Evolutionary conservation across 1,284 basidiomycete genomes (phyloP).

Genomic region (Cutaneotrichosporon cyanovorans): DNA sequence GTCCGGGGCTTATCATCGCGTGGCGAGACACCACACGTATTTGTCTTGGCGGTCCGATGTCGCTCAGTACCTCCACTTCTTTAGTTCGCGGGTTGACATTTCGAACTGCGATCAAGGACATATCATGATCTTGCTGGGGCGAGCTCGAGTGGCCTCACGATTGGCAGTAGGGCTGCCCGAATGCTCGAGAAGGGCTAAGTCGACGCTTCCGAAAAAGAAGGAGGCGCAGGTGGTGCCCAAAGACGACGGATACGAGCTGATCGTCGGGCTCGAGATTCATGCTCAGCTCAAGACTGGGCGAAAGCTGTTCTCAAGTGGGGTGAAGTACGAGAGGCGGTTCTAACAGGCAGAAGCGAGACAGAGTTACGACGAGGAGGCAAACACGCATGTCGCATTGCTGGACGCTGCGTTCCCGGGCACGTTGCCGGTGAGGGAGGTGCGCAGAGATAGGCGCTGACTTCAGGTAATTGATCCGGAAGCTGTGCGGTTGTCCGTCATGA

Average conservation of each 20-base stretch:
- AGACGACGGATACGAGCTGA: constrained; percentile 49
- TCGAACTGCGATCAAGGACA: too few species aligned
- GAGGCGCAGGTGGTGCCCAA: too few species aligned
- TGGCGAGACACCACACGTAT: not conserved
- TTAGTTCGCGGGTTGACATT: too few species aligned
- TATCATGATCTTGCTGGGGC: too few species aligned
- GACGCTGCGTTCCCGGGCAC: constrained; percentile 93
- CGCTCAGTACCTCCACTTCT: too few species aligned
- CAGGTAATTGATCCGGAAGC: constrained; percentile 72
- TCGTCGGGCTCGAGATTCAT: constrained; percentile 93
- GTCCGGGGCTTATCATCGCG: too few species aligned
- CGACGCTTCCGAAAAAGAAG: too few species aligned
- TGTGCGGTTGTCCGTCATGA: constrained; percentile 70
- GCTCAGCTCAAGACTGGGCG: constrained; percentile 79
- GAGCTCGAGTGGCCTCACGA: too few species aligned
- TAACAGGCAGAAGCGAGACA: constrained; percentile 20
- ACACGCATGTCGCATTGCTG: constrained; percentile 69
- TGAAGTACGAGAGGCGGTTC: not conserved
- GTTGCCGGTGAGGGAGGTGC: constrained; percentile 60
- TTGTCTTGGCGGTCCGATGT: too few species aligned
- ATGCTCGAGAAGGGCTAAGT: too few species aligned
- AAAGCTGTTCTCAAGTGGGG: constrained; percentile 84
- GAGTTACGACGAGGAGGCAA: constrained; percentile 28
- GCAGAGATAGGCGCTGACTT: not conserved
- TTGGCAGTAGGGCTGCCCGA: too few species aligned